These are phyloP conservation scores for Chamaenerion angustifolium DNA, from an alignment of 345 rosid genomes.

Conservation along the genomic window DNA sequence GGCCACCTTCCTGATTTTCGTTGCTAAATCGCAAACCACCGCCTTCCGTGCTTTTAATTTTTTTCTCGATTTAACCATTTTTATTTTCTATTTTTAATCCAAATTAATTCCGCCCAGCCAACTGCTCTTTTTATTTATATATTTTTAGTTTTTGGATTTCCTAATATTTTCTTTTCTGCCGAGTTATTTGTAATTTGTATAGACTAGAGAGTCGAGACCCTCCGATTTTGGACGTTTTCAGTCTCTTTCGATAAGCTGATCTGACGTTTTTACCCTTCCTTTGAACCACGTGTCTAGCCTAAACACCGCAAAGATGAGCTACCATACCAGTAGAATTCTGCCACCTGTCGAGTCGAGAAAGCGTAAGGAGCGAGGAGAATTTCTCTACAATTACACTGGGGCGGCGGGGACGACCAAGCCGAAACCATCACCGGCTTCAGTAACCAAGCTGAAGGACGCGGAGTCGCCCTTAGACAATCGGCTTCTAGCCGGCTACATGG, in stretches of 20 bases:
- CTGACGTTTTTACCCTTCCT: slow-evolving; percentile 6
- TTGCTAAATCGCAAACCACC: neutral
- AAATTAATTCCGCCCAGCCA: neutral
- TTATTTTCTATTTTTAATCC: neutral
- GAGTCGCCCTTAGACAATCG: slow-evolving; percentile 26
- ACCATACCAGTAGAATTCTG: slow-evolving; percentile 60
- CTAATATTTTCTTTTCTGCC: too few relatives aligned
- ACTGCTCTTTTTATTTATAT: neutral
- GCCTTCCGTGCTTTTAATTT: neutral
- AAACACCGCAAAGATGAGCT: slow-evolving; percentile 85
- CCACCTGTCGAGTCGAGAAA: slow-evolving; percentile 34
- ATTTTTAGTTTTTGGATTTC: neutral
- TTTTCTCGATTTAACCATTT: neutral
- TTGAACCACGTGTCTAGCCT: slow-evolving; percentile 69
- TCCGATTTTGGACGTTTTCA: too few relatives aligned
- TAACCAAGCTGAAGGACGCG: slow-evolving; percentile 7
- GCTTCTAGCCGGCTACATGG: slow-evolving; percentile 70
- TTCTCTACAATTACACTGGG: slow-evolving; percentile 11
- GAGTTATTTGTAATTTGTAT: too few relatives aligned
- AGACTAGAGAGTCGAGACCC: too few relatives aligned
- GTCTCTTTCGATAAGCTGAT: too few relatives aligned
- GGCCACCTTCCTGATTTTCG: neutral
- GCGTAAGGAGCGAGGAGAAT: slow-evolving; percentile 46
- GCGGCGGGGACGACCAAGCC: neutral
- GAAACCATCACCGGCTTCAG: slow-evolving; percentile 8